Evolutionary conservation across 2,329 filamentous ascomycete genomes (phyloP), one percentile per base, ranked within the genome.

Genomic region (Camptophora hylomeconis): DNA sequence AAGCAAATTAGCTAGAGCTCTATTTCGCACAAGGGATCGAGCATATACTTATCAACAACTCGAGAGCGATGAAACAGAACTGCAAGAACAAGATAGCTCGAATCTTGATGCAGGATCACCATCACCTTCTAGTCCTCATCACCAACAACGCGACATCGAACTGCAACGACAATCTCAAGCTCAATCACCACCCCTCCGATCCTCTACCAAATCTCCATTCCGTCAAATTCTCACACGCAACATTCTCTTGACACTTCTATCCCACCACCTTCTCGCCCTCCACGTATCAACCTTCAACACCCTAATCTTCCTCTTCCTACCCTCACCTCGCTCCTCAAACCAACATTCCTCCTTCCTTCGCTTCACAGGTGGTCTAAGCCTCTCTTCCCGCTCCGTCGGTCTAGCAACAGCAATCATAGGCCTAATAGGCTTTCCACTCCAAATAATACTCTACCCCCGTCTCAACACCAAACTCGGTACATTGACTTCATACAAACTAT

Each of bases 391-490:
- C 1, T 67, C 70, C 2, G 77, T 89, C 17, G 81, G 81, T n/a
- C 57, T 80, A 23, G 78, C 79, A 4, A 83, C 86, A 58, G 74
- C 80, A 2, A 74, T 80, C 28, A 66, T 89, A 10, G 82, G 81
- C 6, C 54, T 70, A 26, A 72, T 87, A 23, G 82, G 82, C n/a
- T 76, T 89, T 20, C 57, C 63, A 0, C 60, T 89, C 24, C 78
- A 82, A 48, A 65, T 82, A 13, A 61, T 79, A 27, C 55, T 82
- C 7, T 87, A 86, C 47, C 80, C 80, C 1, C 54, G 56, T 17
- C 56, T 83, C 11, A 80, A 80, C 25, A 58, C 63, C 2, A 66
- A 66, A 2, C 64, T 82, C 2, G 81, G 80, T 18, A 78, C 77
- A 1, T 54, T 84, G 29, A 60, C 61, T 4, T 75, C 72, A 23